phyloP scores from a whole-genome alignment of 768 basidiomycete species.

The Inosperma sp. region DNA sequence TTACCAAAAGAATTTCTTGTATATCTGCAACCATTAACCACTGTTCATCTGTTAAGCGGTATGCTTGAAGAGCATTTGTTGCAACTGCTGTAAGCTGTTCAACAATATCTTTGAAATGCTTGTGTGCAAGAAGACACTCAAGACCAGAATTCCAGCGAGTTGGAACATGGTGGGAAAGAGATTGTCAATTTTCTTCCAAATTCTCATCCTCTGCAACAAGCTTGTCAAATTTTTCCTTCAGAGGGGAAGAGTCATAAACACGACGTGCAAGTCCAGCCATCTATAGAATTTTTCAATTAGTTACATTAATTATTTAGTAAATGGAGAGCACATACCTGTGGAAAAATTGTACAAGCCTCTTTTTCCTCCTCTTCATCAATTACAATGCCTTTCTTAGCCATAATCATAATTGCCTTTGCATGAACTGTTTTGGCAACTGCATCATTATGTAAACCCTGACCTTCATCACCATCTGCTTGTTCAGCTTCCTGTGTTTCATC shows the following conservation, averaged over 20 bases:
- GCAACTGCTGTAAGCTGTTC: slow-evolving; percentile 19
- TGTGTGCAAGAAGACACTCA: slow-evolving; percentile 23
- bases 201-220: slow-evolving; percentile 16
- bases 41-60: slow-evolving; percentile 18
- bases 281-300: slow-evolving; percentile 4
- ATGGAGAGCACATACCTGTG: background rate
- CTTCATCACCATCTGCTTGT: slow-evolving; percentile 14
- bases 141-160: slow-evolving; percentile 31
- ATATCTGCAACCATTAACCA: slow-evolving; percentile 28
- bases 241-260: slow-evolving; percentile 22
- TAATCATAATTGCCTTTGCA: slow-evolving; percentile 11
- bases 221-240: slow-evolving; percentile 24
- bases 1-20: slow-evolving; percentile 21
- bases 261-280: slow-evolving; percentile 20
- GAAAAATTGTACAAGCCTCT: slow-evolving; percentile 12
- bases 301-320: background rate
- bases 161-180: slow-evolving; percentile 23
- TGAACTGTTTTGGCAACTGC: slow-evolving; percentile 8
- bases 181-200: slow-evolving; percentile 4
- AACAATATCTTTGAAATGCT: slow-evolving; percentile 22
- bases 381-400: slow-evolving; percentile 1
- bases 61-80: slow-evolving; percentile 15
- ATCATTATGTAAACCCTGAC: slow-evolving; percentile 15
- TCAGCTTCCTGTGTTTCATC: too few relatives aligned
- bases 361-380: slow-evolving; percentile 5